Evolutionary conservation across 1,284 basidiomycete genomes (phyloP), one percentile per base, ranked within the genome.

Genomic region (Cryptococcus amylolentus): DNA sequence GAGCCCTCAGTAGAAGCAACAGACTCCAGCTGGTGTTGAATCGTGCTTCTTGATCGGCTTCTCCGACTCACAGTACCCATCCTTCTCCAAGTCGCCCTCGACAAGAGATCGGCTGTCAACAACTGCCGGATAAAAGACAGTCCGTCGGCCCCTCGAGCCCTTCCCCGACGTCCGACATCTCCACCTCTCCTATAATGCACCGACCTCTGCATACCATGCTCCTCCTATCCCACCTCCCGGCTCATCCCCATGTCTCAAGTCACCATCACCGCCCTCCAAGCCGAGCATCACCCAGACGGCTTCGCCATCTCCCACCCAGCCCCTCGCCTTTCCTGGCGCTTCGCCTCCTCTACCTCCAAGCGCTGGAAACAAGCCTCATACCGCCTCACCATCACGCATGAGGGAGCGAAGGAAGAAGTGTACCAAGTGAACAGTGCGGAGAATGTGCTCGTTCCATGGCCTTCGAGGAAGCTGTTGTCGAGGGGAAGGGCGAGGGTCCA

Each of bases 271-370:
- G 44, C 45, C n/a, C 42, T 70, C 26, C 56, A 58, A 12, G 59
- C 46, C 13, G 71, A 70, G 35, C 71, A 70, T 55, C 63, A 70
- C 54, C 61, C 62, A 45, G 54, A 60, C 2, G 62, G 61, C 9
- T 52, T 66, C 10, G 65, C 47, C 6, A 57, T 71, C 28, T 60
- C 46, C 2, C 52, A 59, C 20, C 38, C 62, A 0, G n/a, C 45
- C 1, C 71, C 71, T 12, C 60, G 67, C 35, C 44, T 73, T 2
- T 67, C 66, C 2, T 73, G 71, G 71, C 63, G 70, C 10, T 73
- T 70, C 51, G 51, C 23, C 3, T 48, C 55, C 3, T 52, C 52
- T n/a, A 47, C 56, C 9, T 43, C 41, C 13, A 49, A 55, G 16
- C 54, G 56, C 52, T 73, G 73, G 73, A 52, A 28, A 13, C 73